Base-by-base conservation (phyloP, 208 protist genomes). In the Crithidia expoeki region DNA sequence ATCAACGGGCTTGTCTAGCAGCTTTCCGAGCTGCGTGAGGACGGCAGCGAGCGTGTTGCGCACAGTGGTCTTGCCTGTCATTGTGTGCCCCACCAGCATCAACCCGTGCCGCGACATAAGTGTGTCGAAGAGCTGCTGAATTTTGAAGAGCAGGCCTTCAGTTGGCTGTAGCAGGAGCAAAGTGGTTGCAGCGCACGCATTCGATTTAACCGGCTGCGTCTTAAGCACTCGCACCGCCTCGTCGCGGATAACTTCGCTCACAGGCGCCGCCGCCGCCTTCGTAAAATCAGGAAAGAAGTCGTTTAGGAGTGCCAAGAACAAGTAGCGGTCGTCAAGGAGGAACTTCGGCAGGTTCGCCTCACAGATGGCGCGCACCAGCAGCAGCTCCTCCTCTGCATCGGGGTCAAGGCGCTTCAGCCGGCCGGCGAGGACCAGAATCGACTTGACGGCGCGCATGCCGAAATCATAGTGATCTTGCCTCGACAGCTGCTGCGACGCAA, bases 381-480 rank as follows among this genome's bases (percentile, higher is more conserved):
- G 84, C 74, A 96, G 79, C 62, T 98, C 94, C 79, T 98, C 96
- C 38, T 90, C 81, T 7, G 84, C 68, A 34, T 96, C 86, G 23
- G 93, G 91, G 56, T 95, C 78, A 19, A 80, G 78, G 16, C 93
- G 88, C 81, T 98, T 97, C 33, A 96, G 80, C 11, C 81, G 84
- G 30, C 97, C 97, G 11, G 97, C 97, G 40, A 98, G 82, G 25
- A 97, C 88, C 40, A 98, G 83, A 84, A 98, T 97, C 34, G 92
- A 94, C 79, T 98, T 98, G 47, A 98, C 89, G 11, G 96, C 93
- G 73, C 97, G 95, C 88, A 98, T 96, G 71, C 94, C 95, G 71
- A 96, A 98, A 70, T 98, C 97, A 76, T 98, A 98, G 85, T 98
- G 96, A 68, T 96, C 88, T 74, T 97, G 92, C 82, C 97, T 97